Evolutionary conservation across 73 alveolate genomes (phyloP).

Genomic region (Effrenium voratum): DNA sequence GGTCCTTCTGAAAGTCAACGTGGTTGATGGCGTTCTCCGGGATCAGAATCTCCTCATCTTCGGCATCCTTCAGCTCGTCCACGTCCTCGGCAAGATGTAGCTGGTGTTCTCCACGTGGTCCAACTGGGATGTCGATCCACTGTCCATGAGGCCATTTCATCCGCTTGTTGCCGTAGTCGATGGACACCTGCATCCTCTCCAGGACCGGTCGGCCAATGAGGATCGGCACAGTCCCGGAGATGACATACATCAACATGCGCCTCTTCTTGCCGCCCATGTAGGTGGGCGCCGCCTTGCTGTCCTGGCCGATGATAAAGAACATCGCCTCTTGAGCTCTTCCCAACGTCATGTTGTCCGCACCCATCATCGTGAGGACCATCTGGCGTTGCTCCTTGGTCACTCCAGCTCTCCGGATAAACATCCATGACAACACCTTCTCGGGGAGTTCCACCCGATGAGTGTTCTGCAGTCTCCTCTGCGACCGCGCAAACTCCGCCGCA

Average conservation of each 20-base stretch:
- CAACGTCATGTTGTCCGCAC: background rate
- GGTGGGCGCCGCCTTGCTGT: too few species aligned
- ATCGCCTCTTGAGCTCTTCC: background rate
- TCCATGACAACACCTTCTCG: too few species aligned
- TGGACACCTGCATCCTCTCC: too few species aligned
- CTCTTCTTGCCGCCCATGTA: background rate
- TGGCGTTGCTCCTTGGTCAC: too few species aligned
- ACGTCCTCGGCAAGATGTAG: background rate
- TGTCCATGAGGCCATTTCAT: background rate
- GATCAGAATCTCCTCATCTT: background rate
- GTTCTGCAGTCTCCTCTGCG: too few species aligned
- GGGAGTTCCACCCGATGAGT: background rate
- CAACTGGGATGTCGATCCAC: background rate
- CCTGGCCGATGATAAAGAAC: too few species aligned
- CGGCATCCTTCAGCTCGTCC: background rate
- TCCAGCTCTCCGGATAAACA: too few species aligned
- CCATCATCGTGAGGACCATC: too few species aligned
- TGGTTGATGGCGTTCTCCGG: background rate
- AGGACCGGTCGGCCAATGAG: constrained; percentile 6
- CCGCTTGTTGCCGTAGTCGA: too few species aligned
- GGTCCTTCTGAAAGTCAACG: background rate
- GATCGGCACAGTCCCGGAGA: background rate
- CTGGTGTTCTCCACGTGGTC: background rate
- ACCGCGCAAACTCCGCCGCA: too few species aligned
- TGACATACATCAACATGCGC: background rate